Conservation (phyloP, 2,329 filamentous ascomycete genomes). For the Colletotrichum lindemuthianum region DNA sequence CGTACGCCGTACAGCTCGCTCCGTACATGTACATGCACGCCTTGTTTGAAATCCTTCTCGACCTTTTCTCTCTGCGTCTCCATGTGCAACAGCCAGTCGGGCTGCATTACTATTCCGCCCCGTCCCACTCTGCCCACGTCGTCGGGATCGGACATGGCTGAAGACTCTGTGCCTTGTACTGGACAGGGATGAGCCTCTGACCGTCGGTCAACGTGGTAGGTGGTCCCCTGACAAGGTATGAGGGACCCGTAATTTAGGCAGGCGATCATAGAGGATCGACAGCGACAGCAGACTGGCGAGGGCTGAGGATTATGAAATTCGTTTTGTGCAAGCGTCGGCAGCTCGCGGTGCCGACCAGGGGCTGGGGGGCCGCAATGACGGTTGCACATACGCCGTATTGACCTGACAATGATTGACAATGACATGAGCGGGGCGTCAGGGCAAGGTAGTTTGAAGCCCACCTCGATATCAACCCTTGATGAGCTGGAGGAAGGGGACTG, state of each 20-base stretch:
- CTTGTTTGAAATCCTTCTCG: constrained; percentile 17
- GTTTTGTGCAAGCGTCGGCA: constrained; percentile 32
- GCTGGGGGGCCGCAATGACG: constrained; percentile 4
- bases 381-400: constrained; percentile 16
- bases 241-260: constrained; percentile 27
- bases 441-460: not conserved
- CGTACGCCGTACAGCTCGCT: too few relatives aligned
- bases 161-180: not conserved
- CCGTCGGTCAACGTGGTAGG: constrained; percentile 31
- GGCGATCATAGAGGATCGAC: constrained; percentile 29
- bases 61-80: constrained; percentile 11
- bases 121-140: constrained; percentile 32
- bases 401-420: not conserved
- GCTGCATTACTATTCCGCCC: constrained; percentile 19
- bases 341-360: constrained; percentile 27
- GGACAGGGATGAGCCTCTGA: constrained; percentile 3
- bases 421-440: not conserved
- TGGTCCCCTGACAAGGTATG: constrained; percentile 20
- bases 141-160: constrained; percentile 32
- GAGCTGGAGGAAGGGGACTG: not conserved
- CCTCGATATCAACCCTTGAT: not conserved
- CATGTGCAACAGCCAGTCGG: constrained; percentile 30
- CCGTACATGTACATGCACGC: not conserved
- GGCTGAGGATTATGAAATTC: constrained; percentile 24
- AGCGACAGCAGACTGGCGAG: not conserved